These are phyloP conservation scores for Athelia sp. DNA, from an alignment of 1,284 basidiomycete species.

Conservation along the genomic window DNA sequence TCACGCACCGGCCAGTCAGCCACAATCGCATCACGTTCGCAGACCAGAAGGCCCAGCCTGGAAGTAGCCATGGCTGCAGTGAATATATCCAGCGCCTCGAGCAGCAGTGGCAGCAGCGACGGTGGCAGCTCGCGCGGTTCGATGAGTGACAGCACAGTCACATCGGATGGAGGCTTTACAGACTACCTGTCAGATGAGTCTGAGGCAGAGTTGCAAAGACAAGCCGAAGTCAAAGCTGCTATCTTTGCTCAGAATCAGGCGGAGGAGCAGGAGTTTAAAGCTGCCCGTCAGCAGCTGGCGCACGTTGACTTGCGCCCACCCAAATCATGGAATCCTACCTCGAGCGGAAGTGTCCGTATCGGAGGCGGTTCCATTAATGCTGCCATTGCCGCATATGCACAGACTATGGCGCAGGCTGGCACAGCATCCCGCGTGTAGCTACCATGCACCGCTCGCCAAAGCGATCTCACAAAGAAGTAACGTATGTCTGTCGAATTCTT, in stretches of 20 bases:
- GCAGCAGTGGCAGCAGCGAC: slow-evolving; percentile 59
- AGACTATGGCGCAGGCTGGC: slow-evolving; percentile 4
- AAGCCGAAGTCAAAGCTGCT: slow-evolving; percentile 72
- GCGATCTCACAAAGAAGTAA: no score
- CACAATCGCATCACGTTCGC: slow-evolving; percentile 9
- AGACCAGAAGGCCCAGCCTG: slow-evolving; percentile 28
- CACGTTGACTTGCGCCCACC: slow-evolving; percentile 69
- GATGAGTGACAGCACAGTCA: slow-evolving; percentile 64
- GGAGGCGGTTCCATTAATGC: neutral
- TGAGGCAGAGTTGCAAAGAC: slow-evolving; percentile 75
- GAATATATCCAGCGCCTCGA: slow-evolving; percentile 36
- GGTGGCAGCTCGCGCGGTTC: slow-evolving; percentile 57
- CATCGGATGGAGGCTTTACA: slow-evolving; percentile 77
- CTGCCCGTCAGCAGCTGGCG: slow-evolving; percentile 69
- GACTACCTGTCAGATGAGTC: slow-evolving; percentile 83
- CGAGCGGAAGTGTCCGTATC: slow-evolving; percentile 11
- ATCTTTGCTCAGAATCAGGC: slow-evolving; percentile 70
- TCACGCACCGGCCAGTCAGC: slow-evolving; percentile 2
- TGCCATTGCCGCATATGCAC: neutral
- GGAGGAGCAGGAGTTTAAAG: slow-evolving; percentile 75
- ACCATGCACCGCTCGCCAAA: no score
- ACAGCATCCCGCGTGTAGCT: neutral
- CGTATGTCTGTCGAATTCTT: no score
- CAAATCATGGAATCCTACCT: slow-evolving; percentile 67
- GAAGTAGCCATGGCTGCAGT: slow-evolving; percentile 32